Conservation (phyloP, 805 yeast genomes). For the Kluyveromyces aestuarii region DNA sequence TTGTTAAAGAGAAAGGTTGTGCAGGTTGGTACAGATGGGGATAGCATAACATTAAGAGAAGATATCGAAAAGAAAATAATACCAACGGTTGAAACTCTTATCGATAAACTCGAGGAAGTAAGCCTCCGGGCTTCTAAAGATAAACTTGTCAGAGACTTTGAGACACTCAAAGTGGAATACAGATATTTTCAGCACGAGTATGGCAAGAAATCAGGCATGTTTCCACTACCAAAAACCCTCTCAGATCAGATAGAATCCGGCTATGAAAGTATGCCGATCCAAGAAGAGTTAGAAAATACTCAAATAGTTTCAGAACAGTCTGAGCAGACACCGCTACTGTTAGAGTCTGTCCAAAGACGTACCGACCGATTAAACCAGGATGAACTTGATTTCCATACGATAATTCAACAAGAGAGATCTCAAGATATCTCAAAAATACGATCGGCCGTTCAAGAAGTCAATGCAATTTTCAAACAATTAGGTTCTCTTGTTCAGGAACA, state of each 20-base stretch:
- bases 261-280: conserved; percentile 19
- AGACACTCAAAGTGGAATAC: conserved; percentile 40
- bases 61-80: conserved; percentile 15
- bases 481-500: conserved; percentile 75
- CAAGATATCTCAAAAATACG: conserved; percentile 63
- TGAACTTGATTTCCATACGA: conserved; percentile 53
- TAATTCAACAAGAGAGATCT: conserved; percentile 63
- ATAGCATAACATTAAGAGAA: conserved; percentile 30
- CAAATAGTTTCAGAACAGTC: conserved; percentile 3
- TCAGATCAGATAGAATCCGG: conserved; percentile 10
- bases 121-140: conserved; percentile 6
- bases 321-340: conserved; percentile 12
- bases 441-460: conserved; percentile 75
- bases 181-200: conserved; percentile 37
- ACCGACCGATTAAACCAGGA: conserved; percentile 31
- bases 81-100: conserved; percentile 13
- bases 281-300: conserved; percentile 11
- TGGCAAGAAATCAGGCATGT: conserved; percentile 34
- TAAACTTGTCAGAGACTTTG: conserved; percentile 48
- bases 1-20: conserved; percentile 9
- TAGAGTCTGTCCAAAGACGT: conserved; percentile 25
- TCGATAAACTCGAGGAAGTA: conserved; percentile 12
- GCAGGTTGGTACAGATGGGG: conserved; percentile 23
- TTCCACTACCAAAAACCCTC: conserved; percentile 3
- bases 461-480: conserved; percentile 74